These are phyloP conservation scores for Favolaschia claudopus DNA, from an alignment of 768 basidiomycete genomes.

Conservation along the genomic window DNA sequence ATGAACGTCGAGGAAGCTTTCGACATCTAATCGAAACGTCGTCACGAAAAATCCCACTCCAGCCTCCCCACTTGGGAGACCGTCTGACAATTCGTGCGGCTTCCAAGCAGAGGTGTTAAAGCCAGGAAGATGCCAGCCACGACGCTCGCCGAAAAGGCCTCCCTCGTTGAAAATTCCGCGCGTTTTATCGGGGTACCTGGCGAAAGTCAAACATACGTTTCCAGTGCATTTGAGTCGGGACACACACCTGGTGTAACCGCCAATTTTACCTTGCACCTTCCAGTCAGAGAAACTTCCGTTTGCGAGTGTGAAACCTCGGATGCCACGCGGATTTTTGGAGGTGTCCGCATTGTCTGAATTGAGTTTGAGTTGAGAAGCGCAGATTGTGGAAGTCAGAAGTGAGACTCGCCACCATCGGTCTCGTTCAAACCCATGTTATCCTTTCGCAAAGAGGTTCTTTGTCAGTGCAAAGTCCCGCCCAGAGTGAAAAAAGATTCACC, in stretches of 20 bases:
- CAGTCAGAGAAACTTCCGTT: conserved; percentile 65
- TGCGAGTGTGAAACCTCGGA: conserved; percentile 79
- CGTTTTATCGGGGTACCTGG: conserved; percentile 76
- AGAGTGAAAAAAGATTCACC: conserved; percentile 46
- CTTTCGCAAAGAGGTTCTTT: conserved; percentile 34
- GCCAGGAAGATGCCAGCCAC: conserved; percentile 80
- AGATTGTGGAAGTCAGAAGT: not conserved
- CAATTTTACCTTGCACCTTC: conserved; percentile 80
- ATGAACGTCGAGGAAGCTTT: conserved; percentile 65
- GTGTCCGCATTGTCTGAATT: conserved; percentile 52
- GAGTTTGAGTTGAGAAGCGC: not conserved
- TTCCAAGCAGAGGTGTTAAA: conserved; percentile 72
- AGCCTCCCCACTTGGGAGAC: conserved; percentile 62
- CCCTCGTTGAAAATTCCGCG: conserved; percentile 78
- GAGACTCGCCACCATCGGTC: conserved; percentile 51
- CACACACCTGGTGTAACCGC: conserved; percentile 68
- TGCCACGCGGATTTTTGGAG: conserved; percentile 78
- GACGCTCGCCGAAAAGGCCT: conserved; percentile 70
- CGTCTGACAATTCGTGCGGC: conserved; percentile 61
- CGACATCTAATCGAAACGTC: conserved; percentile 69
- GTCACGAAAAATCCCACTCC: conserved; percentile 88
- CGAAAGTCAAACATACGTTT: conserved; percentile 2
- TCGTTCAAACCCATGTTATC: conserved; percentile 86
- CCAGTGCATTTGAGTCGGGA: not conserved
- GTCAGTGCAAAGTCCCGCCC: no score